These are phyloP conservation scores for Hirschfeldia incana DNA, from an alignment of 345 rosid genomes.

Conservation along the genomic window DNA sequence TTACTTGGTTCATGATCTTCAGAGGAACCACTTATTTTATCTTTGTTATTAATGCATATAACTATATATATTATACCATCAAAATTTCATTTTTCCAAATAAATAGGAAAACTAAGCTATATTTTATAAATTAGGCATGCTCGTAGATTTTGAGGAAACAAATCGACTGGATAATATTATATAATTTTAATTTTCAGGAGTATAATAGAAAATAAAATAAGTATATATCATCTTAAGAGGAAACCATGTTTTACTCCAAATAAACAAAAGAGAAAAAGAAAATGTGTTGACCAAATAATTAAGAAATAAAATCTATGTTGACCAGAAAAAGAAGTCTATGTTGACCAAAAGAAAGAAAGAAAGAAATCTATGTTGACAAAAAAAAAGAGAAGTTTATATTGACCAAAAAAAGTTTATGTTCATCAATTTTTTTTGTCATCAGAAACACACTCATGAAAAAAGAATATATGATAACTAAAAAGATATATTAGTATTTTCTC, in stretches of 20 bases:
- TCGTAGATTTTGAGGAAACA: neutral
- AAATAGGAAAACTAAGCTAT: neutral
- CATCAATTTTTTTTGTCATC: neutral
- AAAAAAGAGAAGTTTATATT: neutral
- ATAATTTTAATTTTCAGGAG: neutral
- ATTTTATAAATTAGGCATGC: neutral
- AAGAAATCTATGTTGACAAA: neutral
- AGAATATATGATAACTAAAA: too few relatives aligned
- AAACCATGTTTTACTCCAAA: neutral
- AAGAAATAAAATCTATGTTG: neutral
- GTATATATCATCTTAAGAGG: neutral
- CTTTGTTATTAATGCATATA: neutral
- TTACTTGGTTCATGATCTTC: neutral
- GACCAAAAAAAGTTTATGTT: neutral
- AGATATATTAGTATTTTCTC: neutral
- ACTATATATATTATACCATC: neutral
- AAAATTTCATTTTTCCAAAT: neutral
- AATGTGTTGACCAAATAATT: neutral
- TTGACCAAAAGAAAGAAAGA: neutral
- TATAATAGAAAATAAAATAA: neutral
- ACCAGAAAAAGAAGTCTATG: neutral
- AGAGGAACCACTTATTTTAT: neutral
- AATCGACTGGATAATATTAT: neutral
- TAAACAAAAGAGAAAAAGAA: neutral
- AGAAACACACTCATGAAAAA: neutral